phyloP scores from a whole-genome alignment of 208 protist species.

The Balamuthia mandrillaris region DNA sequence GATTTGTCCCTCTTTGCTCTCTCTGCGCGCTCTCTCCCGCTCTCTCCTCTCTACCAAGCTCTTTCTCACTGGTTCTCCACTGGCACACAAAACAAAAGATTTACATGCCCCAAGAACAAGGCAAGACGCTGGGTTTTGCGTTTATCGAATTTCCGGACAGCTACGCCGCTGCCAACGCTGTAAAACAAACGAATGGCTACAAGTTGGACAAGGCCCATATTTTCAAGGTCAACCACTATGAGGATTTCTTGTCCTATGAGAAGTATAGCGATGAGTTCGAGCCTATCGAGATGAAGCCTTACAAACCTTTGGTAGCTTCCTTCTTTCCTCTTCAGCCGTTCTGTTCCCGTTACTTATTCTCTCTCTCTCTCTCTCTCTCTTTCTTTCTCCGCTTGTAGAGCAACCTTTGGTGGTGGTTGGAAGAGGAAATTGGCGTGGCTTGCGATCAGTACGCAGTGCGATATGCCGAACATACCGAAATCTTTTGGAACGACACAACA shows the following conservation, averaged over 20 bases:
- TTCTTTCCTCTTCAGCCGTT: background rate
- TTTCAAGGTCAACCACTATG: slow-evolving; percentile 17
- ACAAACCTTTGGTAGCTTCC: background rate
- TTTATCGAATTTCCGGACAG: background rate
- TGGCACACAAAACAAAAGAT: background rate
- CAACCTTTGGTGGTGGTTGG: slow-evolving; percentile 21
- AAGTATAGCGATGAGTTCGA: slow-evolving; percentile 8
- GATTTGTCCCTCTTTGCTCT: background rate
- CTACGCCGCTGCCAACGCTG: background rate
- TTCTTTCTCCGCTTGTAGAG: background rate
- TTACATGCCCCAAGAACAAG: slow-evolving; percentile 8
- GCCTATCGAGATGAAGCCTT: slow-evolving; percentile 1
- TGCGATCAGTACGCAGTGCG: slow-evolving; percentile 18
- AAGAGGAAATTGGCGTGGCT: background rate
- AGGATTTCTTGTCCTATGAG: slow-evolving; percentile 7
- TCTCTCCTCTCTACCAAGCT: background rate
- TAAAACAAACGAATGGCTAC: background rate
- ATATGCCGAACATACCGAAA: slow-evolving; percentile 4
- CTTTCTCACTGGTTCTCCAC: background rate
- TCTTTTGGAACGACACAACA: background rate
- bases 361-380: background rate
- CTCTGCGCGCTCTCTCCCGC: background rate
- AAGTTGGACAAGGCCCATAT: slow-evolving; percentile 5
- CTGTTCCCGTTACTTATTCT: background rate
- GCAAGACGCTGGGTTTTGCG: slow-evolving; percentile 16